Evolutionary conservation across 2,329 filamentous ascomycete genomes (phyloP).

Genomic region (Truncatella angustata): DNA sequence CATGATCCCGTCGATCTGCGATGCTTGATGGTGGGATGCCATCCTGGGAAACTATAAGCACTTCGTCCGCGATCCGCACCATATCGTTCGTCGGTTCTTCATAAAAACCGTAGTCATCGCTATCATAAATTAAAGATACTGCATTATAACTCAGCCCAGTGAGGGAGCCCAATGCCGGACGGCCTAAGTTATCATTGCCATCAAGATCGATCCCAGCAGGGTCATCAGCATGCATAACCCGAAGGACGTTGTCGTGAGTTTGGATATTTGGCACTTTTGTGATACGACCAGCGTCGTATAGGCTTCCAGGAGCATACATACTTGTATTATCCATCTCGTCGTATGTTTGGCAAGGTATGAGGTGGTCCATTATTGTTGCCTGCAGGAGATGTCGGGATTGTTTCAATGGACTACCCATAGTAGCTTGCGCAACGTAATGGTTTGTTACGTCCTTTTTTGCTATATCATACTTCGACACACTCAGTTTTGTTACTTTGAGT

Average conservation of each 20-base stretch:
- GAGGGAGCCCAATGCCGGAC: background rate
- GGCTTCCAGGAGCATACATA: no score
- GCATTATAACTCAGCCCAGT: background rate
- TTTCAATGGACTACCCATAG: background rate
- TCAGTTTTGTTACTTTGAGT: conserved; percentile 19
- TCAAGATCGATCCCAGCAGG: no score
- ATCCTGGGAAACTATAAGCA: conserved; percentile 13
- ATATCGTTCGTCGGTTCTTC: conserved; percentile 25
- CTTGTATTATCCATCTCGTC: no score
- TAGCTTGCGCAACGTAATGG: background rate
- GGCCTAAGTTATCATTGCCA: no score
- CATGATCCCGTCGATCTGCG: conserved; percentile 27
- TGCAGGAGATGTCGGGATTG: conserved; percentile 1
- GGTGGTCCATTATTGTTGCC: conserved; percentile 15
- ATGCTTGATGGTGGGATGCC: conserved; percentile 32
- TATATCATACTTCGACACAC: background rate
- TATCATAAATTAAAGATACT: background rate
- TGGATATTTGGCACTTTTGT: no score
- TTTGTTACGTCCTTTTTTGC: background rate
- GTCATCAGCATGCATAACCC: no score
- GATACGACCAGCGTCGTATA: no score
- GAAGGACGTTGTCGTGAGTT: no score
- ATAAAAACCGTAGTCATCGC: conserved; percentile 24
- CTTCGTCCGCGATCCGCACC: conserved; percentile 14
- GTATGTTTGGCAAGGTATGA: conserved; percentile 13